Base-by-base conservation (phyloP, 768 basidiomycete genomes). In the Melanogaster broomeanus region DNA sequence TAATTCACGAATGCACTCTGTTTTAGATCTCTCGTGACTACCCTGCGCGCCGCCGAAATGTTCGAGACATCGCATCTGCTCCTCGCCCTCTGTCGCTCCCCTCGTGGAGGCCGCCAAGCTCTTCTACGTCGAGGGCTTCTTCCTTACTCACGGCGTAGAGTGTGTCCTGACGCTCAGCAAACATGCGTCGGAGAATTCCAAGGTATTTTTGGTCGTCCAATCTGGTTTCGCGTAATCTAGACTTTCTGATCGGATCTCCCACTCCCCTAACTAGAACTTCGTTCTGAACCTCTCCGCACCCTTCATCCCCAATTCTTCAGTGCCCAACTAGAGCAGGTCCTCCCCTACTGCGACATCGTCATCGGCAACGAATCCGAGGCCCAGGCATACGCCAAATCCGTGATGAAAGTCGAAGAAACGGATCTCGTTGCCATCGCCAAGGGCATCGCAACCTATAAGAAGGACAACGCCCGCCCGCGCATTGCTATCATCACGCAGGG, bases 321-420 rank as follows among this genome's bases (percentile, higher is more conserved):
- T 52, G 72, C 76, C 3, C 89, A 95, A 66, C 76, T 99, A 16
- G 79, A 92, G 57, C 76, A 88, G 65, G 72, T 98, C 61, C 71
- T 99, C 39, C 87, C 87, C 22, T 87, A 88, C 76, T 82, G 81
- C 54, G 97, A 99, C 71, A 77, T 96, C 70, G 60, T 98, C 69
- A 92, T 99, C 70, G 91, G 91, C n/a, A 98, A 98, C 73, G 96
- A 99, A 76, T 75, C 85, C 34, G 97, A 99, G 71, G 97, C 96
- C 10, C 90, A 84, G 52, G 80, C 88, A 15, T 98, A 87, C 78
- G 94, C 90, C 24, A 73, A 70, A 44, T 83, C 88, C 31, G 83
- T 83, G 53, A 88, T 89, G 16, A 77, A 84, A 55, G 72, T 86
- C 11, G 77, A 85, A 58, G 75, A 80, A 51, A 86, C 80, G 53